A percentile compares a stretch with the other conserved stretches of the same genome.
Conservation (phyloP, 306 rosid species). For the Abrus pulchellus region DNA sequence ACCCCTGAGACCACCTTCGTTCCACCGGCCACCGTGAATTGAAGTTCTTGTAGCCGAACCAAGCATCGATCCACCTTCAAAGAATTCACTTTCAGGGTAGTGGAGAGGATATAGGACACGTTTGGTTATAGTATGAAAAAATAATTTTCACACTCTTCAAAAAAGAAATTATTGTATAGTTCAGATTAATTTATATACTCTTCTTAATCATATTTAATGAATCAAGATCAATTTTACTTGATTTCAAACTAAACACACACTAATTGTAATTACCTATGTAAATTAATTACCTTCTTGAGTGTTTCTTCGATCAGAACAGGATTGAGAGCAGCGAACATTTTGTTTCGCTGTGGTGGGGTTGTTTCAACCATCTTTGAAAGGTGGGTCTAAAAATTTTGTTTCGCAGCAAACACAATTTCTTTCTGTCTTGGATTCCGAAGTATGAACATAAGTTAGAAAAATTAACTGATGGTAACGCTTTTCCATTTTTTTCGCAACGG, state of each 20-base stretch:
- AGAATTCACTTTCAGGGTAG: conserved; percentile 1
- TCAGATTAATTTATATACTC: too few relatives aligned
- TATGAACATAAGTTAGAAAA: too few relatives aligned
- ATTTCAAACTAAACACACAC: too few relatives aligned
- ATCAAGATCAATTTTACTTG: too few relatives aligned
- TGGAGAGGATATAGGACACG: too few relatives aligned
- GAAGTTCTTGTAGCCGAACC: conserved; percentile 87
- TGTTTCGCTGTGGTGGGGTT: conserved; percentile 79
- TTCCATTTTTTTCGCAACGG: conserved; percentile 72
- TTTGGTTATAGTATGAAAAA: too few relatives aligned
- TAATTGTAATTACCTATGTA: background rate
- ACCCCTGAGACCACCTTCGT: conserved; percentile 63
- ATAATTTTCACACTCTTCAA: too few relatives aligned
- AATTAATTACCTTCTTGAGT: conserved; percentile 64
- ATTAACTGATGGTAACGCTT: conserved; percentile 47
- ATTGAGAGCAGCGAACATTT: conserved; percentile 70
- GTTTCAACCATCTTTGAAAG: conserved; percentile 76
- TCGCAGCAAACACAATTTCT: conserved; percentile 10
- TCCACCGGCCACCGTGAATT: conserved; percentile 53
- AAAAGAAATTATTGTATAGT: too few relatives aligned
- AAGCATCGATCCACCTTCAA: conserved; percentile 86
- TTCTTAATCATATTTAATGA: too few relatives aligned
- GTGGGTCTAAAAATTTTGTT: conserved; percentile 52
- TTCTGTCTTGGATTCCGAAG: background rate
- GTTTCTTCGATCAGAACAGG: conserved; percentile 82